These are phyloP conservation scores for Endoconidiophora polonica DNA, from an alignment of 2,329 filamentous ascomycete genomes.

Conservation along the genomic window DNA sequence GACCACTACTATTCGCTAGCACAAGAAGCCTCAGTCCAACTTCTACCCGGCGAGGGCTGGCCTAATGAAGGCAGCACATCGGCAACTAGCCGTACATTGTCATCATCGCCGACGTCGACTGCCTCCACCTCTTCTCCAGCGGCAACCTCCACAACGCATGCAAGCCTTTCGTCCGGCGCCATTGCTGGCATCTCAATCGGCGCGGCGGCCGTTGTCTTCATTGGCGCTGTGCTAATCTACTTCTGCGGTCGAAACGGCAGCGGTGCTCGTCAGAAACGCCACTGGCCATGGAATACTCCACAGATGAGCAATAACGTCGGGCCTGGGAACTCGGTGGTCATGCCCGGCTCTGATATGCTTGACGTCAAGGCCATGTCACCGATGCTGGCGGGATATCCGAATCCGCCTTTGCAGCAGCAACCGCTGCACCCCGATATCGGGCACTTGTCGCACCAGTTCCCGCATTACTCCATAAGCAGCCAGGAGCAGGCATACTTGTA, in stretches of 20 bases:
- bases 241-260: constrained; percentile 28
- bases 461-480: too few species aligned
- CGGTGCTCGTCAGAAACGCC: constrained; percentile 19
- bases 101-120: constrained; percentile 7
- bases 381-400: too few species aligned
- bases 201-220: constrained; percentile 25
- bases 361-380: not conserved
- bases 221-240: constrained; percentile 30
- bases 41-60: constrained; percentile 38
- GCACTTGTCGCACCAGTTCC: too few species aligned
- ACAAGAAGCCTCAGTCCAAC: constrained; percentile 31
- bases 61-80: constrained; percentile 29
- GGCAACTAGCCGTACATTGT: constrained; percentile 10
- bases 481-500: too few species aligned
- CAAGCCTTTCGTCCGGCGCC: constrained; percentile 23
- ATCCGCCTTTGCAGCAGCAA: too few species aligned
- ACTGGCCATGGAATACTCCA: not conserved
- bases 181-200: constrained; percentile 46
- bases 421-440: too few species aligned
- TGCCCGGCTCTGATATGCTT: not conserved
- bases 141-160: constrained; percentile 10
- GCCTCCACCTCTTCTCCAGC: constrained; percentile 13
- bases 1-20: constrained; percentile 31
- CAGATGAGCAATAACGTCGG: not conserved
- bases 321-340: not conserved